Conservation (phyloP, 1,284 basidiomycete genomes). For the Moesziomyces sp. region DNA sequence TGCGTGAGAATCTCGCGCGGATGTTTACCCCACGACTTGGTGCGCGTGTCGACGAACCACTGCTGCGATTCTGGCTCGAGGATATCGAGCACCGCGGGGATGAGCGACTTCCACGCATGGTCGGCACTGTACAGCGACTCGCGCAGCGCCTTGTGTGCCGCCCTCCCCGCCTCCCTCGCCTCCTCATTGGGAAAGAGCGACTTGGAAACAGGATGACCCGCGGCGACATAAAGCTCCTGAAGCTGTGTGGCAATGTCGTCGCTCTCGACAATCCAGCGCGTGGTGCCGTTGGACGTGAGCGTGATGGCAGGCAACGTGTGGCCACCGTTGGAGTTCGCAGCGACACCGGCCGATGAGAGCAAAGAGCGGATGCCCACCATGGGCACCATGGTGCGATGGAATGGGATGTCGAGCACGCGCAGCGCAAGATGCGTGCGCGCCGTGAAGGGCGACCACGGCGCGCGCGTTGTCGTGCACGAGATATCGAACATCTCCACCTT, state of each 20-base stretch:
- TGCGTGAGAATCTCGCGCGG: constrained; percentile 19
- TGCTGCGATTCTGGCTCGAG: constrained; percentile 25
- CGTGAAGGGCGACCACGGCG: constrained; percentile 39
- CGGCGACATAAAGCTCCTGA: constrained; percentile 21
- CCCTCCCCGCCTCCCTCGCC: neutral
- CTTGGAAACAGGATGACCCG: constrained; percentile 6
- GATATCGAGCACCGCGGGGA: constrained; percentile 16
- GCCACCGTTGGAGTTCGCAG: neutral
- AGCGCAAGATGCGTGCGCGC: constrained; percentile 32
- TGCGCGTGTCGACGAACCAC: constrained; percentile 16
- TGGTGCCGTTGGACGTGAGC: constrained; percentile 4
- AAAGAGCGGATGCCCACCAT: constrained; percentile 21
- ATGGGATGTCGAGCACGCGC: constrained; percentile 30
- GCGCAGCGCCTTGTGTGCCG: neutral
- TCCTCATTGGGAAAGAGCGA: constrained; percentile 26
- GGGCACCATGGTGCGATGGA: constrained; percentile 7
- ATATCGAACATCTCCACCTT: constrained; percentile 37
- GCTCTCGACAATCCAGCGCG: constrained; percentile 26
- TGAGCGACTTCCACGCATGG: constrained; percentile 20
- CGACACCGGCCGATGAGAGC: constrained; percentile 3
- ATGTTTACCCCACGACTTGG: constrained; percentile 14
- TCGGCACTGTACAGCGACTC: constrained; percentile 1
- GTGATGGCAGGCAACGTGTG: constrained; percentile 29
- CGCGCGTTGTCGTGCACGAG: constrained; percentile 14
- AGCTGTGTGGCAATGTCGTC: constrained; percentile 18